Conservation (phyloP, 768 basidiomycete species). For the Suillus spraguei region DNA sequence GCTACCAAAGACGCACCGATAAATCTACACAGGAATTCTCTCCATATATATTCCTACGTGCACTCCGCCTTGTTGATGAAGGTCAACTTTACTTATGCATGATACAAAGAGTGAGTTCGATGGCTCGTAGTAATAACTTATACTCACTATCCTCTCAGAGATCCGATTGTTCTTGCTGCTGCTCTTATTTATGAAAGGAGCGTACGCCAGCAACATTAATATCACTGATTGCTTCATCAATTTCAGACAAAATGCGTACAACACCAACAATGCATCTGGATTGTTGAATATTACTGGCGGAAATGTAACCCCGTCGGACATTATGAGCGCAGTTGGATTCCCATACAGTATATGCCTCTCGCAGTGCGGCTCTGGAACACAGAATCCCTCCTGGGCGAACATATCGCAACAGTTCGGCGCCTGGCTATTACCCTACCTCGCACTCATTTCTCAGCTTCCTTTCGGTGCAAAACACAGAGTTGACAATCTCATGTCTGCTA, state of each 20-base stretch:
- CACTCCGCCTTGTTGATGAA: neutral
- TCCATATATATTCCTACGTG: neutral
- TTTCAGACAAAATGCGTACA: constrained; percentile 8
- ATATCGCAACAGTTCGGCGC: constrained; percentile 41
- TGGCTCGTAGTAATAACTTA: neutral
- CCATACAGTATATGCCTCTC: constrained; percentile 9
- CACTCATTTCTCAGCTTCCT: constrained; percentile 51
- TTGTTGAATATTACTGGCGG: constrained; percentile 8
- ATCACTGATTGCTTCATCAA: constrained; percentile 17
- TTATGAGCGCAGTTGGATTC: constrained; percentile 17
- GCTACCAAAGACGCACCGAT: neutral
- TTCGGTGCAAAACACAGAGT: constrained; percentile 42
- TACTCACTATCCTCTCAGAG: neutral
- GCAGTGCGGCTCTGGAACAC: constrained; percentile 15
- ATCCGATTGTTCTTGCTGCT: neutral
- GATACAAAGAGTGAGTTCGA: neutral
- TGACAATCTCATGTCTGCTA: constrained; percentile 45
- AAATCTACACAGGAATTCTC: neutral
- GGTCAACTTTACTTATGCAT: neutral
- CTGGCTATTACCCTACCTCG: constrained; percentile 53
- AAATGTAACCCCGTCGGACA: neutral
- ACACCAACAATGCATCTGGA: neutral
- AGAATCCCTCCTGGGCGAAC: constrained; percentile 20
- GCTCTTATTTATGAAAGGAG: neutral
- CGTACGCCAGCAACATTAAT: constrained; percentile 4